Evolutionary conservation across 169 alveolate species (phyloP).

Genomic region (Plasmodium adleri): DNA sequence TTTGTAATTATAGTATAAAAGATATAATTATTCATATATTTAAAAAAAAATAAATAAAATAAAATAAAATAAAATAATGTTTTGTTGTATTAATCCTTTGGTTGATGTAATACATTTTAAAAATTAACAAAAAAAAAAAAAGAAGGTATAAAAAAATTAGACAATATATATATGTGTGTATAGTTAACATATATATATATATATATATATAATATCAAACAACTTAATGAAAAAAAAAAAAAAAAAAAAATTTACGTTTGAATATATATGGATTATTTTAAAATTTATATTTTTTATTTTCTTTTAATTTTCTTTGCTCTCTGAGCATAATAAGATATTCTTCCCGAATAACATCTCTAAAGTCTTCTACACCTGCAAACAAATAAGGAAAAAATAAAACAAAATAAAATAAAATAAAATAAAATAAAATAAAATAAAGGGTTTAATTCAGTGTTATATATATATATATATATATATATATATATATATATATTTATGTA

Average conservation of each 20-base stretch:
- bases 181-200: background rate
- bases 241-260: background rate
- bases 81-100: no score
- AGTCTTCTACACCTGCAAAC: slow-evolving; percentile 78
- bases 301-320: slow-evolving; percentile 66
- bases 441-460: background rate
- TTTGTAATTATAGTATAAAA: no score
- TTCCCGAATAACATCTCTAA: slow-evolving; percentile 77
- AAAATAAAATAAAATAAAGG: background rate
- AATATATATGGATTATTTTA: slow-evolving; percentile 2
- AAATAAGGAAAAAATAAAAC: background rate
- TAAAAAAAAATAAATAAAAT: no score
- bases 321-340: slow-evolving; percentile 75
- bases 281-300: slow-evolving; percentile 55
- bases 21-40: no score
- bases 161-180: no score
- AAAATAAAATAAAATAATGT: no score
- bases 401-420: slow-evolving; percentile 17
- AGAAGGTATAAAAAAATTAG: no score
- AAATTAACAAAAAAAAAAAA: no score
- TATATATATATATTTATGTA: background rate
- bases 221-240: background rate
- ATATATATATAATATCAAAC: slow-evolving; percentile 5
- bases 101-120: no score
- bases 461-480: background rate